A percentile compares a stretch with the other conserved stretches of the same genome.
phyloP scores from a whole-genome alignment of 352 stramenopile species.

The Globisporangium lucens region DNA sequence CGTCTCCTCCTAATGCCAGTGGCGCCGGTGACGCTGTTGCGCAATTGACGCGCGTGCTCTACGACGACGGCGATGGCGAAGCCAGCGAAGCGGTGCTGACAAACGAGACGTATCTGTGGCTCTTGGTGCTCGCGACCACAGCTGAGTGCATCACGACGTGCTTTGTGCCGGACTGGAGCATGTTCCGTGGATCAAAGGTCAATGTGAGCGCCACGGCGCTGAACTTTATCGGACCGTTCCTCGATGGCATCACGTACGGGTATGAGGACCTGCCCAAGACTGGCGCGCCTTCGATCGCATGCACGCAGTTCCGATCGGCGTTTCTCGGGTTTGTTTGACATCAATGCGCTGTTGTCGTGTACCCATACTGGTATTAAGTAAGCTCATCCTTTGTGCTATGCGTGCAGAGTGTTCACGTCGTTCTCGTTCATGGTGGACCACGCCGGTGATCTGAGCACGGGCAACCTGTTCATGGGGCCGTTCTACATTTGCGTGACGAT shows the following conservation, averaged over 20 bases:
- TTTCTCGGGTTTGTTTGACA: slow-evolving; percentile 60
- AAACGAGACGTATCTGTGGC: slow-evolving; percentile 64
- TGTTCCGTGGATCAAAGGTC: slow-evolving; percentile 32
- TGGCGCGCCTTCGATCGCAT: slow-evolving; percentile 32
- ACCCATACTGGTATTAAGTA: not conserved
- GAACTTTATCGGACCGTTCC: slow-evolving; percentile 71
- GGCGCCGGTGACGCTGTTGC: not conserved
- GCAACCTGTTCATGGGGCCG: slow-evolving; percentile 34
- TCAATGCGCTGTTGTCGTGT: not conserved
- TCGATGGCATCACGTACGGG: slow-evolving; percentile 70
- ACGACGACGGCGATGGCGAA: slow-evolving; percentile 16
- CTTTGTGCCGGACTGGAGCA: slow-evolving; percentile 52
- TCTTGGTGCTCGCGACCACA: slow-evolving; percentile 59
- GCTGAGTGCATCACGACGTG: slow-evolving; percentile 82
- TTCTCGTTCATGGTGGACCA: slow-evolving; percentile 88
- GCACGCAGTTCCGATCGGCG: slow-evolving; percentile 62
- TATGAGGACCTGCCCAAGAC: slow-evolving; percentile 44
- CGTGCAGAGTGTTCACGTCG: slow-evolving; percentile 77
- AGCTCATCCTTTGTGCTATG: not conserved
- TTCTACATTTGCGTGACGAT: slow-evolving; percentile 66
- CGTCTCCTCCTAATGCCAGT: not conserved
- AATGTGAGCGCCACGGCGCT: slow-evolving; percentile 69
- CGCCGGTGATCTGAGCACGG: slow-evolving; percentile 61
- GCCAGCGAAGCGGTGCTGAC: slow-evolving; percentile 31
- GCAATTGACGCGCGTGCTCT: not conserved